phyloP scores from a whole-genome alignment of 2,329 filamentous ascomycete genomes.

The Botrytis elliptica region DNA sequence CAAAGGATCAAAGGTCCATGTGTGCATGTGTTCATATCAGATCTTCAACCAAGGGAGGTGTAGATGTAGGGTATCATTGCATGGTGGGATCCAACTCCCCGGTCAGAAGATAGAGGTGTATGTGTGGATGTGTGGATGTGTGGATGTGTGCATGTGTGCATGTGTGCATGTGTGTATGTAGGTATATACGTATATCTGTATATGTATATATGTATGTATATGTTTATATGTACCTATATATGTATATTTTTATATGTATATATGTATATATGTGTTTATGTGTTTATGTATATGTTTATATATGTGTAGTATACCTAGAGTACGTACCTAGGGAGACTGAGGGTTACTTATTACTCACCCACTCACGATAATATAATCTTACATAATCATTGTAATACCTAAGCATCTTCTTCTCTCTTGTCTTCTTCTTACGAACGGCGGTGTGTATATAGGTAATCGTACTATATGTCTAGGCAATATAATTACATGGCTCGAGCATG shows the following conservation, averaged over 20 bases:
- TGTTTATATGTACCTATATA: no score
- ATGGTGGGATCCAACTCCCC: background rate
- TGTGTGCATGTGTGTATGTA: no score
- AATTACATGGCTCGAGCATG: background rate
- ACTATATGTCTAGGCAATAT: background rate
- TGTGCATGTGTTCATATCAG: background rate
- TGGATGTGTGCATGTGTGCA: background rate
- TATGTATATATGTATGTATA: no score
- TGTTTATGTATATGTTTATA: no score
- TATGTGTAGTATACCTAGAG: background rate
- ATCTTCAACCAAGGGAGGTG: background rate
- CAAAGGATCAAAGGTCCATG: background rate
- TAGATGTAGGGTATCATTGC: background rate
- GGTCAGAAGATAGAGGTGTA: background rate
- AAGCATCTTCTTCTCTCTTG: no score
- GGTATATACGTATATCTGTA: no score
- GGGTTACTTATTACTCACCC: background rate
- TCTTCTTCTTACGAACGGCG: background rate
- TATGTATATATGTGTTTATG: background rate
- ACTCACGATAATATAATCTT: background rate
- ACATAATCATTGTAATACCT: background rate
- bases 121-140: no score
- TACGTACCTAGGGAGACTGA: background rate
- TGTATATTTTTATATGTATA: no score
- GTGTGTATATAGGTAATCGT: background rate